phyloP scores from a whole-genome alignment of 2,329 filamentous ascomycete genomes.

The Clonostachys solani region DNA sequence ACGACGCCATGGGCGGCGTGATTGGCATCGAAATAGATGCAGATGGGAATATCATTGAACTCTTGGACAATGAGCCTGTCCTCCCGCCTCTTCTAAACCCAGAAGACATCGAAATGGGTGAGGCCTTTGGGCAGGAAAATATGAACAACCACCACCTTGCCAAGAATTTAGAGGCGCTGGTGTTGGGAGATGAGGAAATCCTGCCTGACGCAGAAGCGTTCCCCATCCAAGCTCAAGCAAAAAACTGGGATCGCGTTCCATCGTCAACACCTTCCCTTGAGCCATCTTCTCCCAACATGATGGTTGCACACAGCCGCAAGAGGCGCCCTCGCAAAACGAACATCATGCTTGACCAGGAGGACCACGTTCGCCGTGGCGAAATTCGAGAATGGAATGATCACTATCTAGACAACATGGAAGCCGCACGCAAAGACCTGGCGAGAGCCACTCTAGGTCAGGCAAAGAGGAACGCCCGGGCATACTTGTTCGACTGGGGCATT shows the following conservation, averaged over 20 bases:
- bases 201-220: conserved; percentile 31
- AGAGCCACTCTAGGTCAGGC: conserved; percentile 25
- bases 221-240: conserved; percentile 9
- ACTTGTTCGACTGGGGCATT: conserved; percentile 27
- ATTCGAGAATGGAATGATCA: conserved; percentile 33
- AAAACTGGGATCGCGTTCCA: conserved; percentile 3
- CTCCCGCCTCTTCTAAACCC: conserved; percentile 31
- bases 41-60: conserved; percentile 41
- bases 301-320: conserved; percentile 8
- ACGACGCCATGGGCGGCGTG: conserved; percentile 32
- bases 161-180: conserved; percentile 4
- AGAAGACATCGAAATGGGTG: too few species aligned
- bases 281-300: conserved; percentile 10
- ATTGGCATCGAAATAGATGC: conserved; percentile 46
- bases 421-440: conserved; percentile 14
- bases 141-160: too few species aligned
- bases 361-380: conserved; percentile 26
- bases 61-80: conserved; percentile 34
- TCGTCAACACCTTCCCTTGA: conserved; percentile 10
- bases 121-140: too few species aligned
- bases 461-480: conserved; percentile 24
- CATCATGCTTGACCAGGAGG: conserved; percentile 21
- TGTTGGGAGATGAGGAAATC: conserved; percentile 28
- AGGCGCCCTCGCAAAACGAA: conserved; percentile 13
- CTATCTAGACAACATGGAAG: conserved; percentile 52